Evolutionary conservation across 768 basidiomycete species (phyloP), one percentile per base, ranked within the genome.

Genomic region (Pisolithus albus): DNA sequence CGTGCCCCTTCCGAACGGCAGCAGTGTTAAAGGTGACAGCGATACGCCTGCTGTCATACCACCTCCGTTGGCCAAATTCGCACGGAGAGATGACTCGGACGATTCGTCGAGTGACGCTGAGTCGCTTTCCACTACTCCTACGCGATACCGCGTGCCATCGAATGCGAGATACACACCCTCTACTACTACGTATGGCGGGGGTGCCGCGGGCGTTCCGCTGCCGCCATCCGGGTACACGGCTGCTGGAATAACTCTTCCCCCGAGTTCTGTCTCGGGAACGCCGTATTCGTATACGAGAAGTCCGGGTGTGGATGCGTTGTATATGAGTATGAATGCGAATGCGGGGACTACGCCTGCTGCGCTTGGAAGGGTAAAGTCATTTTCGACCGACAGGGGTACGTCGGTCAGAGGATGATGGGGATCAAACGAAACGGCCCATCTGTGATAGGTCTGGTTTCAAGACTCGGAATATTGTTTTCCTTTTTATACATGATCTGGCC

Each of bases 121-220:
- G 50, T 66, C 73, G 47, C 53, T 69, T 49, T 62, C 70, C 11
- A 72, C 71, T 28, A 71, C 71, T 0, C 51, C 56, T 18, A 21
- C 53, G 46, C 58, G 63, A 19, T 66, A 61, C 37, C 51, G 53
- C 1, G 59, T 52, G 23, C 55, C 60, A 1, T 65, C 61, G 39
- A 52, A 43, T 32, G 21, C 39, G 21, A 40, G 40, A 26, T 30
- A 49, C 26, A 49, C 49, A 34, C 34, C 34, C 13, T 34, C 34
- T 34, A 34, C 34, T 3, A 44, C 47, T 3, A 23, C 41, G 9
- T 51, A 23, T 34, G 53, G 60, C 19, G 59, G 61, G 42, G 52
- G 51, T 32, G 61, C 45, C 18, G 42, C 49, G 16, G 59, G 58
- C 3, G 23, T 58, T 16, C 5, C 61, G 10, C 38, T 58, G 18